phyloP scores from a whole-genome alignment of 139 green algal species.

The Chlorella ohadii region DNA sequence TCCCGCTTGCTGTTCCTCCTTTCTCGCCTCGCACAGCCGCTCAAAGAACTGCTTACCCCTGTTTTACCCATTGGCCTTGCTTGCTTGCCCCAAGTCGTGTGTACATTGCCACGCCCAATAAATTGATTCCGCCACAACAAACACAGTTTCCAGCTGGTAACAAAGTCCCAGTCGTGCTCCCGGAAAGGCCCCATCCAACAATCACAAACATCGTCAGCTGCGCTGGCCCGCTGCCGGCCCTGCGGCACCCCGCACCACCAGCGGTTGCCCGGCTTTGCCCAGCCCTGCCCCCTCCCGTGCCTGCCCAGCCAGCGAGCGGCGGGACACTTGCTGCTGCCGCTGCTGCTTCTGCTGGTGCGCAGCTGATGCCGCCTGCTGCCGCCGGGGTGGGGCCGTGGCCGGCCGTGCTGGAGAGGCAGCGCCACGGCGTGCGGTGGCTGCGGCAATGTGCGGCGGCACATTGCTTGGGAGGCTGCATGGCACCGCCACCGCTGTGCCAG shows the following conservation, averaged over 20 bases:
- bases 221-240: too few species aligned
- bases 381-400: neutral
- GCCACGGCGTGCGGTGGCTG: neutral
- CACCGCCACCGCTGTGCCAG: neutral
- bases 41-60: neutral
- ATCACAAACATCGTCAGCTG: neutral
- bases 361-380: neutral
- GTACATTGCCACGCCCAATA: too few species aligned
- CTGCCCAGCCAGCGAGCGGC: constrained; percentile 5
- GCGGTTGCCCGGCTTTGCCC: neutral
- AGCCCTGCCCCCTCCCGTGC: too few species aligned
- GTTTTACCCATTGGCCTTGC: neutral
- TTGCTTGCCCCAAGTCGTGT: neutral
- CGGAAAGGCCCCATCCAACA: neutral
- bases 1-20: neutral
- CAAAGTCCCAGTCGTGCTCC: too few species aligned
- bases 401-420: neutral
- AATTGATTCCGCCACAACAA: too few species aligned
- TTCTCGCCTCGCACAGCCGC: neutral
- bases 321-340: neutral
- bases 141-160: too few species aligned
- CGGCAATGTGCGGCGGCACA: constrained; percentile 8
- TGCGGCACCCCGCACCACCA: neutral
- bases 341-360: neutral
- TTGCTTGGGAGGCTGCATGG: constrained; percentile 13